Percentiles rank a stretch among this genome's conserved stretches.
Conservation (phyloP, 768 basidiomycete species). For the Coprinopsis marcescibilis region DNA sequence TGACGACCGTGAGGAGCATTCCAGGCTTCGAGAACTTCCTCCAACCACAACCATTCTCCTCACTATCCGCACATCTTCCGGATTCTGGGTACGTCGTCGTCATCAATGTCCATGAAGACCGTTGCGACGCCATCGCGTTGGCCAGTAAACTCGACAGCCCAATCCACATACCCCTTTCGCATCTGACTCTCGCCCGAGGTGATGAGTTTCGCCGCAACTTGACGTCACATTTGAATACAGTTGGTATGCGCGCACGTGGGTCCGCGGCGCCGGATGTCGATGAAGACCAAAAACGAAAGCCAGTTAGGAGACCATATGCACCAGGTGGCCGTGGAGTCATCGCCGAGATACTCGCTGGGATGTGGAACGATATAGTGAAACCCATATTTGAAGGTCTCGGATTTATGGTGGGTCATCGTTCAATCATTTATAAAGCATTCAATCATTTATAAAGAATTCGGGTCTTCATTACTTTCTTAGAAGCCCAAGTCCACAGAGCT, state of each 20-base stretch:
- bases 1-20: constrained; percentile 9
- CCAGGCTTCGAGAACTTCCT: constrained; percentile 16
- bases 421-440: neutral
- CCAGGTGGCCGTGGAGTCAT: neutral
- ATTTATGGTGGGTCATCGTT: constrained; percentile 5
- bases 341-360: neutral
- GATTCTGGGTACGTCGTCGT: constrained; percentile 2
- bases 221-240: neutral
- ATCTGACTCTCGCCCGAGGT: constrained; percentile 10
- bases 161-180: constrained; percentile 16
- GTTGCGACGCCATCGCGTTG: constrained; percentile 20
- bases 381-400: constrained; percentile 8
- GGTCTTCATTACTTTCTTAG: no score
- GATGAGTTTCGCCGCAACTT: neutral
- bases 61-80: constrained; percentile 5
- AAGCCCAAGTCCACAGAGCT: neutral
- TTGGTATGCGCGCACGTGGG: neutral
- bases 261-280: no score
- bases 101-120: constrained; percentile 11
- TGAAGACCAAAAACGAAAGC: no score
- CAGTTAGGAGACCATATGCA: neutral
- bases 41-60: constrained; percentile 2
- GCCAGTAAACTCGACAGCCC: constrained; percentile 9
- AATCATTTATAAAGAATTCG: neutral
- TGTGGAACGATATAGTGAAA: constrained; percentile 1